Evolutionary conservation across 169 alveolate species (phyloP).

Genomic region (Pseudocohnilembus persalinus): DNA sequence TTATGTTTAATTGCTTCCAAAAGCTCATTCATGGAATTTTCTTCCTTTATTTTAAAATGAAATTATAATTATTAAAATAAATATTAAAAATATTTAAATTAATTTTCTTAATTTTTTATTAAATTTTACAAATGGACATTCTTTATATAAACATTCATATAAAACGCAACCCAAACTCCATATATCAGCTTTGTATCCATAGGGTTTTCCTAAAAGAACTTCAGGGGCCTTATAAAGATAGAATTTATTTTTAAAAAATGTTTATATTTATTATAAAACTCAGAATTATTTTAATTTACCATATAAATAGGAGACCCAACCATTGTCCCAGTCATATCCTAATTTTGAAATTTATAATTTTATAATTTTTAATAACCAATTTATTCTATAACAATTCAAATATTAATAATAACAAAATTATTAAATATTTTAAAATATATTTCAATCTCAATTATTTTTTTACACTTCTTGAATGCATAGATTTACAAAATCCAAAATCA

Average conservation of each 20-base stretch:
- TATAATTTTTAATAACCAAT: no score
- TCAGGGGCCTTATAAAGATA: constrained; percentile 40
- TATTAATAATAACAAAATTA: no score
- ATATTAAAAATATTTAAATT: background rate
- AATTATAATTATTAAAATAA: background rate
- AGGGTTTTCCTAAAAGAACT: constrained; percentile 34
- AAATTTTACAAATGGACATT: constrained; percentile 48
- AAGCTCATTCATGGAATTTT: constrained; percentile 32
- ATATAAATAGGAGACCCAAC: constrained; percentile 53
- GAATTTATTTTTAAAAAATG: background rate
- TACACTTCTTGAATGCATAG: constrained; percentile 10
- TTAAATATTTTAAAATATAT: no score
- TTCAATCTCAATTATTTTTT: no score
- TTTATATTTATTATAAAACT: background rate
- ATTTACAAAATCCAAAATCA: constrained; percentile 52
- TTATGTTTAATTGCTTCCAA: constrained; percentile 31
- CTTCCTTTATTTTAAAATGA: constrained; percentile 2
- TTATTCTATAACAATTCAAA: no score
- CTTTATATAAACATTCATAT: constrained; percentile 39
- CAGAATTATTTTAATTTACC: background rate
- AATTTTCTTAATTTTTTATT: background rate
- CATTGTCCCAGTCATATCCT: constrained; percentile 43
- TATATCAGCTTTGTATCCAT: constrained; percentile 42
- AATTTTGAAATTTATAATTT: no score
- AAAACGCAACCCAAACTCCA: constrained; percentile 50